Percentiles rank a stretch among this genome's conserved stretches.
Conservation (phyloP, 2,329 filamentous ascomycete genomes). For the Venturia effusa region DNA sequence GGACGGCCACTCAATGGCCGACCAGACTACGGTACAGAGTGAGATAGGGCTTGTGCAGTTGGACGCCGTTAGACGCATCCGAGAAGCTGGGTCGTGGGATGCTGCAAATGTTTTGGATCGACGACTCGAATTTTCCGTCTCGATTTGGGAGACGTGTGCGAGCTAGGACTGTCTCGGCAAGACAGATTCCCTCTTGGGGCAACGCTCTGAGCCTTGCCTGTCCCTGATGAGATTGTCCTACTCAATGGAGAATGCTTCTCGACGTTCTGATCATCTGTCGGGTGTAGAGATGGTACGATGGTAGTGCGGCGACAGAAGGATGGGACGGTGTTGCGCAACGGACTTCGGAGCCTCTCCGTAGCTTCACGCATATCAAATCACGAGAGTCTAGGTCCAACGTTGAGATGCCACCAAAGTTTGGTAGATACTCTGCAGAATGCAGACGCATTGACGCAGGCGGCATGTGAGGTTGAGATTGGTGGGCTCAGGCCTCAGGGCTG, state of each 20-base stretch:
- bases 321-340: neutral
- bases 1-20: neutral
- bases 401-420: neutral
- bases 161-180: slow-evolving; percentile 1
- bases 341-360: neutral
- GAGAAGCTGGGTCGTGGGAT: neutral
- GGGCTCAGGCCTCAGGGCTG: too few relatives aligned
- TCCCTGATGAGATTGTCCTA: neutral
- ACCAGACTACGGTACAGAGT: neutral
- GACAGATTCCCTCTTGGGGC: neutral
- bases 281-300: too few relatives aligned
- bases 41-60: neutral
- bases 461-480: neutral
- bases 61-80: neutral
- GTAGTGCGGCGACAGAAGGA: neutral
- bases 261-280: neutral
- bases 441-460: neutral
- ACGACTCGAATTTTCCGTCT: neutral
- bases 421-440: neutral
- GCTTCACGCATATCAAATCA: neutral
- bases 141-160: neutral
- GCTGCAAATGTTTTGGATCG: neutral
- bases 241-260: too few relatives aligned
- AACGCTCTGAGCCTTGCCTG: neutral
- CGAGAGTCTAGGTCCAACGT: neutral